phyloP scores from a whole-genome alignment of 805 yeast genomes.

The Hanseniaspora lachancei region DNA sequence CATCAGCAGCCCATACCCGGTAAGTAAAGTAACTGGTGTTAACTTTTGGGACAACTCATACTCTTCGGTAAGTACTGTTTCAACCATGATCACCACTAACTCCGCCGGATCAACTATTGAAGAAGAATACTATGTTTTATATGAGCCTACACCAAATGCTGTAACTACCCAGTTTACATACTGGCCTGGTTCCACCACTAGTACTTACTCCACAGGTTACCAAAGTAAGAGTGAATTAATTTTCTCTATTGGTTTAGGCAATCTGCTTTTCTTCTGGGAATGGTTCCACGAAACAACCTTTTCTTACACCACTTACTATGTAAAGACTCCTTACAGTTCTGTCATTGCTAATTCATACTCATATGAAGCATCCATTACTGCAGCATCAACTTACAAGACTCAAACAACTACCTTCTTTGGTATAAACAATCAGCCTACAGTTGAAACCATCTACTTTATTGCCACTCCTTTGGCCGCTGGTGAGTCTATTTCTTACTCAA shows the following conservation, averaged over 20 bases:
- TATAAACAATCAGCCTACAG: conserved; percentile 9
- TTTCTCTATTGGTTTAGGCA: neutral
- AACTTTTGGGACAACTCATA: neutral
- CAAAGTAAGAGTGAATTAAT: neutral
- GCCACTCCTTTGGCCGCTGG: conserved; percentile 2
- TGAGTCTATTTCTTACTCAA: neutral
- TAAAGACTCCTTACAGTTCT: conserved; percentile 3
- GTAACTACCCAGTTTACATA: neutral
- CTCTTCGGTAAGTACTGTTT: neutral
- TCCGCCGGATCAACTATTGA: neutral
- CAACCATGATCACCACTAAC: neutral
- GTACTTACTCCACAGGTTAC: neutral
- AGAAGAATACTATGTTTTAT: neutral
- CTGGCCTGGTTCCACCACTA: neutral
- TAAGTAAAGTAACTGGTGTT: neutral
- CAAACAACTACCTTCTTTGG: conserved; percentile 11
- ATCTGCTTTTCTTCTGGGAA: neutral
- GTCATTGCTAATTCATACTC: neutral
- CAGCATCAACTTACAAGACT: conserved; percentile 12
- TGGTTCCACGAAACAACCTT: neutral
- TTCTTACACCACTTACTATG: conserved; percentile 4
- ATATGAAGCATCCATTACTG: conserved; percentile 7
- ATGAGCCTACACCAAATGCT: neutral
- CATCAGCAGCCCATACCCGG: neutral
- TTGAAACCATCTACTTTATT: conserved; percentile 7